Percentiles rank a stretch among this genome's conserved stretches.
These are phyloP conservation scores for Arachis stenosperma DNA, from an alignment of 306 rosid genomes.

Conservation along the genomic window DNA sequence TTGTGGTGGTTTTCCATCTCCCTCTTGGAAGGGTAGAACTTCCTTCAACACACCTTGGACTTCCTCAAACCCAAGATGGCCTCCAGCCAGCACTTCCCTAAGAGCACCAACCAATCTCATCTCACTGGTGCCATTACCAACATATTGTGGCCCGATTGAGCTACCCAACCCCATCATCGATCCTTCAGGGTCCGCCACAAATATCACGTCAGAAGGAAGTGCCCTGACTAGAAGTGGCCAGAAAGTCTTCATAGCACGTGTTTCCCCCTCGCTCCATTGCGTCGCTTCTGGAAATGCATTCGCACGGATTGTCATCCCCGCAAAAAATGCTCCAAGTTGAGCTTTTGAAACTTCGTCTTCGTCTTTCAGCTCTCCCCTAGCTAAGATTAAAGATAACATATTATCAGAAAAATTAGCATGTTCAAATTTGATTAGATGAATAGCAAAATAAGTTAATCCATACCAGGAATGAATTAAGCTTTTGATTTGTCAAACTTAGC, in stretches of 20 bases:
- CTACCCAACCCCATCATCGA: slow-evolving; percentile 78
- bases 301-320: slow-evolving; percentile 91
- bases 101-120: slow-evolving; percentile 97
- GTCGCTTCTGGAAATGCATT: slow-evolving; percentile 92
- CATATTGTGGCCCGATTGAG: slow-evolving; percentile 80
- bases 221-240: slow-evolving; percentile 86
- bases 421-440: background rate
- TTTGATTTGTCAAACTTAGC: slow-evolving; percentile 1
- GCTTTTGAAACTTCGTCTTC: slow-evolving; percentile 79
- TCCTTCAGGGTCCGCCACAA: slow-evolving; percentile 93
- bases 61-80: slow-evolving; percentile 96
- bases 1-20: slow-evolving; percentile 34
- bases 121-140: slow-evolving; percentile 68
- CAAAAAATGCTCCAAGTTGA: slow-evolving; percentile 94
- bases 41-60: slow-evolving; percentile 89
- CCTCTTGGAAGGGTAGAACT: slow-evolving; percentile 68
- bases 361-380: slow-evolving; percentile 69
- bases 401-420: slow-evolving; percentile 8
- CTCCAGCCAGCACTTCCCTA: slow-evolving; percentile 91
- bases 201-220: slow-evolving; percentile 83
- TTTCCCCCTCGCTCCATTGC: slow-evolving; percentile 99
- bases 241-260: slow-evolving; percentile 68
- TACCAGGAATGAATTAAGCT: background rate
- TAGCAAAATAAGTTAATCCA: background rate
- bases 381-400: slow-evolving; percentile 41